Percentiles rank a stretch among this genome's conserved stretches.
Evolutionary conservation across 2,329 filamentous ascomycete species (phyloP).

Genomic region (Diaporthe sp.): DNA sequence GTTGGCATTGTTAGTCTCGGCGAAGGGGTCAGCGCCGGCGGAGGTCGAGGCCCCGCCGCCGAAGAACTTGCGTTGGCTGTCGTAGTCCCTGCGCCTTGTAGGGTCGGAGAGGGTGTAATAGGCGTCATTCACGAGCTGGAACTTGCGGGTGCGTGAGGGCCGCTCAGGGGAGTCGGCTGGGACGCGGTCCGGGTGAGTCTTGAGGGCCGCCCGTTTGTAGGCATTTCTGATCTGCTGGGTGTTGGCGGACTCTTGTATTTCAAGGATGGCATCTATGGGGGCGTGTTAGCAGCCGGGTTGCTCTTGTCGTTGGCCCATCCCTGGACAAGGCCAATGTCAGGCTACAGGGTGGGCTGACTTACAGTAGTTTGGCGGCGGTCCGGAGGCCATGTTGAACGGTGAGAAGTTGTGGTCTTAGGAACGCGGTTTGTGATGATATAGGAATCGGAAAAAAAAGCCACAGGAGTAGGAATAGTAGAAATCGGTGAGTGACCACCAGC

Average conservation of each 20-base stretch:
- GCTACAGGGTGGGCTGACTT: conserved; percentile 41
- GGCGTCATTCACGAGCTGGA: conserved; percentile 57
- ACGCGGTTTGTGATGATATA: neutral
- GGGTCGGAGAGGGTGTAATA: conserved; percentile 78
- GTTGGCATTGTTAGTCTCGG: conserved; percentile 54
- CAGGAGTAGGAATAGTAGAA: neutral
- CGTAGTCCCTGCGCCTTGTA: conserved; percentile 83
- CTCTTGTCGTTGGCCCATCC: neutral
- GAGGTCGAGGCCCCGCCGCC: conserved; percentile 56
- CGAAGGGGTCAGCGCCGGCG: conserved; percentile 57
- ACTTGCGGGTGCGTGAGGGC: conserved; percentile 75
- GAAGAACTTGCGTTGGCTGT: conserved; percentile 74
- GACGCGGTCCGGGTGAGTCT: conserved; percentile 94
- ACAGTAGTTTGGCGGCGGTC: conserved; percentile 69
- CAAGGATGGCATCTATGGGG: conserved; percentile 76
- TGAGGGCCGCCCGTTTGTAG: conserved; percentile 94
- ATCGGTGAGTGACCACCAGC: neutral
- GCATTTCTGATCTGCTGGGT: conserved; percentile 90
- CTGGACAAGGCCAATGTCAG: neutral
- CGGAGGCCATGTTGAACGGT: conserved; percentile 43
- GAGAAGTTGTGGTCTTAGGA: neutral
- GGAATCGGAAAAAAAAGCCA: neutral
- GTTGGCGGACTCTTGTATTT: conserved; percentile 77
- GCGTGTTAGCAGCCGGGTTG: conserved; percentile 26
- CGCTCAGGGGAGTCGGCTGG: conserved; percentile 86